Conservation (phyloP, 2,329 filamentous ascomycete genomes). For the Alternaria panax region DNA sequence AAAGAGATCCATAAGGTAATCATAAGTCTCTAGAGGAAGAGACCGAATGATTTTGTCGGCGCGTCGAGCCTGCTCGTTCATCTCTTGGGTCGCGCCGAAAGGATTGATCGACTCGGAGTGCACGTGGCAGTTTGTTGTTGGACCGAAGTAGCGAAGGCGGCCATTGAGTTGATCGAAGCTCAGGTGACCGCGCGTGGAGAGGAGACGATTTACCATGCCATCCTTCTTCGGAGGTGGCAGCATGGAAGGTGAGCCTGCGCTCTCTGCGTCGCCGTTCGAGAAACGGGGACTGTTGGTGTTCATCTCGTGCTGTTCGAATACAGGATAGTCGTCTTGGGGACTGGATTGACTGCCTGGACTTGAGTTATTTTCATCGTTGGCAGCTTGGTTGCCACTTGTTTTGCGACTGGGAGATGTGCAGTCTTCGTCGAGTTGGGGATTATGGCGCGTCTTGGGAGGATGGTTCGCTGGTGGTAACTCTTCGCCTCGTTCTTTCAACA, state of each 20-base stretch:
- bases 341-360: constrained; percentile 44
- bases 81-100: constrained; percentile 50
- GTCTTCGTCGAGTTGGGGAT: constrained; percentile 44
- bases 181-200: constrained; percentile 60
- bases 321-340: constrained; percentile 35
- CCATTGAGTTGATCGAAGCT: constrained; percentile 62
- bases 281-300: constrained; percentile 30
- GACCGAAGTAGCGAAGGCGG: constrained; percentile 61
- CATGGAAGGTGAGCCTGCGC: constrained; percentile 42
- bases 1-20: constrained; percentile 62
- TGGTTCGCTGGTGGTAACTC: constrained; percentile 60
- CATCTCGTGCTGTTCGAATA: constrained; percentile 36
- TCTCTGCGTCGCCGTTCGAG: constrained; percentile 32
- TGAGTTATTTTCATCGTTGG: constrained; percentile 29
- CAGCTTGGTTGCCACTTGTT: constrained; percentile 16
- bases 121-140: constrained; percentile 62
- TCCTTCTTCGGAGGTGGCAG: constrained; percentile 54
- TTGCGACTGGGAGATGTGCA: constrained; percentile 29
- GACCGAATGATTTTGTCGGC: constrained; percentile 59
- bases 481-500: constrained; percentile 61
- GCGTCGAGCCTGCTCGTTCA: constrained; percentile 56
- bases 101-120: constrained; percentile 53
- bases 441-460: constrained; percentile 59
- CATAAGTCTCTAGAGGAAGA: constrained; percentile 57
- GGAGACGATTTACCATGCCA: constrained; percentile 58